Base-by-base conservation (phyloP, 768 basidiomycete species). In the Hypsizygus marmoreus region DNA sequence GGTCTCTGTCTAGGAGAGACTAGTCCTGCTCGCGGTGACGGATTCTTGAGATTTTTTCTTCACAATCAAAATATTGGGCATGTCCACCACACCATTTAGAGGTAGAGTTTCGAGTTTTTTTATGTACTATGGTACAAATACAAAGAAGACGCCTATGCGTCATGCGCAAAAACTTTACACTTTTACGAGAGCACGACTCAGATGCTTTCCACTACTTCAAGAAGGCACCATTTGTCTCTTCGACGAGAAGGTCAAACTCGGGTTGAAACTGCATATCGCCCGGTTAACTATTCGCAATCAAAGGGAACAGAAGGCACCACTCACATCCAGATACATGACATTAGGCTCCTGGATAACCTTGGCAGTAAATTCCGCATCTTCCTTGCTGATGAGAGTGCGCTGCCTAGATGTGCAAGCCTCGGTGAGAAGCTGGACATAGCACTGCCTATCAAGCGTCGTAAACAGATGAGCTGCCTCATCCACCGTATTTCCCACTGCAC, bases 361-460 rank as follows among this genome's bases (percentile, higher is more conserved):
- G 6, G 59, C 59, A 26, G 42, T 59, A 35, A 46, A 64, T 38
- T 59, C 61, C 2, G 61, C 61, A 29, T 64, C 62, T 26, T 55
- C 56, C 12, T 54, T 45, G 1, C 47, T 51, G 39, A 64, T 64
- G 24, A 62, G n/a, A n/a, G n/a, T n/a, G n/a, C n/a, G n/a, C n/a
- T n/a, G n/a, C n/a, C n/a, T n/a, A n/a, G n/a, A 64, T 4, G 69
- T 67, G 3, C 75, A 73, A 7, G 73, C 66, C 29, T 74, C 72
- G 11, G 69, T 70, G 43, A 77, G 57, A 4, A 79, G 64, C 53
- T 74, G 73, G 25, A 73, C 72, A 43, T 76, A 69, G 56, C 77
- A 79, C 6, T 69, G 63, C 34, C 68, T 67, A 53, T 79, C 77
- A 36, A 75, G 56, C 14, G 69, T 60, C 20, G 64, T 65, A 50